Percentiles rank a stretch among this genome's conserved stretches.
phyloP scores from a whole-genome alignment of 208 protist genomes.

The Spongospora subterranea region DNA sequence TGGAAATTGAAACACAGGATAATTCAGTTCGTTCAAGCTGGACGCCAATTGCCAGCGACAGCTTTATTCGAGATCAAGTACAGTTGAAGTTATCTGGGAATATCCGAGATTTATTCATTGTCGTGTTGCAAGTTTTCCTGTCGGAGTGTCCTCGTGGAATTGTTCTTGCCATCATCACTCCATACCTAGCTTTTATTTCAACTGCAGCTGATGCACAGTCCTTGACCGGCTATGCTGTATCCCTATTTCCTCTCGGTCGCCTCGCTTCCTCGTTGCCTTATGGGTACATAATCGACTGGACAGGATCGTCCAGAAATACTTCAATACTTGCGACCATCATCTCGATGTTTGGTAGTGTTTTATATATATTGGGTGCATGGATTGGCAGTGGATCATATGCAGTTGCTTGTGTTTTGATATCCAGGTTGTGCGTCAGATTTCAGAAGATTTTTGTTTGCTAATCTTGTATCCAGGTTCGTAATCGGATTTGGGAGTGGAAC shows the following conservation, averaged over 20 bases:
- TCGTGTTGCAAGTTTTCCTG: background rate
- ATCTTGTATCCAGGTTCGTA: slow-evolving; percentile 21
- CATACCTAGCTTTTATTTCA: background rate
- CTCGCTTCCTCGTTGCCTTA: background rate
- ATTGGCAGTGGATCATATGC: background rate
- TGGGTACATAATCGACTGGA: background rate
- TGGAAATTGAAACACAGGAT: too few species aligned
- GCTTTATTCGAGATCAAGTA: too few species aligned
- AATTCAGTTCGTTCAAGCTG: too few species aligned
- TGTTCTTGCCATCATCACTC: background rate
- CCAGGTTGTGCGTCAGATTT: background rate
- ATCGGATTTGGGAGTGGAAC: slow-evolving; percentile 1
- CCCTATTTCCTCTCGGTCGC: slow-evolving; percentile 8
- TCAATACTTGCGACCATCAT: background rate
- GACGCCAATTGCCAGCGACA: too few species aligned
- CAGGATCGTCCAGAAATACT: background rate
- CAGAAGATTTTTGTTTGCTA: background rate
- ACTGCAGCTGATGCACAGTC: background rate
- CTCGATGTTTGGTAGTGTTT: background rate
- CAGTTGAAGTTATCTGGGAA: too few species aligned
- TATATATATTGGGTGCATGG: background rate
- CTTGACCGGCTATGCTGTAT: background rate
- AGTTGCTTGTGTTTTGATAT: background rate
- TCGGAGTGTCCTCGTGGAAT: background rate
- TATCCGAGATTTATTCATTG: too few species aligned